Evolutionary conservation across 495 filamentous ascomycete genomes (phyloP).

Genomic region (Aspergillus mulundensis): DNA sequence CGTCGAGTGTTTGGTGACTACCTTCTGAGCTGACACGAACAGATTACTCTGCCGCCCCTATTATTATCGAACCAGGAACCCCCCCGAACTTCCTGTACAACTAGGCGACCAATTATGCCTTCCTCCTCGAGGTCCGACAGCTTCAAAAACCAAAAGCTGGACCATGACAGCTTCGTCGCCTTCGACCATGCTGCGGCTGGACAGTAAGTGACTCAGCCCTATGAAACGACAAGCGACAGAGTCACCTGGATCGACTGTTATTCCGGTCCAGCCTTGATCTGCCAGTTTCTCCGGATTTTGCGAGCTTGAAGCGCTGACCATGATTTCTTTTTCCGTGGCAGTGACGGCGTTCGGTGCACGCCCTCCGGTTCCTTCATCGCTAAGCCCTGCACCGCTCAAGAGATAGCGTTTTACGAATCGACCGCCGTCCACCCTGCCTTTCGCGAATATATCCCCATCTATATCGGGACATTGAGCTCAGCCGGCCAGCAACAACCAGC

Average conservation of each 20-base stretch:
- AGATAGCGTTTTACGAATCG: conserved; percentile 91
- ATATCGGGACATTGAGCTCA: conserved; percentile 68
- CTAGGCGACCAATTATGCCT: conserved; percentile 28
- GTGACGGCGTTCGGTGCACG: conserved; percentile 88
- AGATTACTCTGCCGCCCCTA: not conserved
- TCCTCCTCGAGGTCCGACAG: conserved; percentile 33
- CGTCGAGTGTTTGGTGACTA: conserved; percentile 2
- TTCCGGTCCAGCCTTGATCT: not conserved
- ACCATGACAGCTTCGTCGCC: conserved; percentile 56
- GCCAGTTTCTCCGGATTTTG: not conserved
- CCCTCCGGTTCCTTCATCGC: conserved; percentile 80
- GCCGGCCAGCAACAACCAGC: conserved; percentile 51
- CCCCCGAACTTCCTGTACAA: not conserved
- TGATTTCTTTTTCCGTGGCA: conserved; percentile 30
- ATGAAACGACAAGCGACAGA: not conserved
- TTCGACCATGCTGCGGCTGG: conserved; percentile 86
- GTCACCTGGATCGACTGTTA: not conserved
- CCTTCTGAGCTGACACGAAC: conserved; percentile 6
- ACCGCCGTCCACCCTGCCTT: conserved; percentile 65
- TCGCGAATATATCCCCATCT: conserved; percentile 76
- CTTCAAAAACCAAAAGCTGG: conserved; percentile 35
- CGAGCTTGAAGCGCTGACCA: conserved; percentile 5
- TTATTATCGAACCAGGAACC: not conserved
- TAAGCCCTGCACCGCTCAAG: conserved; percentile 85
- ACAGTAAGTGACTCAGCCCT: conserved; percentile 65